Percentiles rank a stretch among this genome's conserved stretches.
These are phyloP conservation scores for Sugiyamaella pinicola DNA, from an alignment of 1,139 yeast genomes.

Conservation along the genomic window DNA sequence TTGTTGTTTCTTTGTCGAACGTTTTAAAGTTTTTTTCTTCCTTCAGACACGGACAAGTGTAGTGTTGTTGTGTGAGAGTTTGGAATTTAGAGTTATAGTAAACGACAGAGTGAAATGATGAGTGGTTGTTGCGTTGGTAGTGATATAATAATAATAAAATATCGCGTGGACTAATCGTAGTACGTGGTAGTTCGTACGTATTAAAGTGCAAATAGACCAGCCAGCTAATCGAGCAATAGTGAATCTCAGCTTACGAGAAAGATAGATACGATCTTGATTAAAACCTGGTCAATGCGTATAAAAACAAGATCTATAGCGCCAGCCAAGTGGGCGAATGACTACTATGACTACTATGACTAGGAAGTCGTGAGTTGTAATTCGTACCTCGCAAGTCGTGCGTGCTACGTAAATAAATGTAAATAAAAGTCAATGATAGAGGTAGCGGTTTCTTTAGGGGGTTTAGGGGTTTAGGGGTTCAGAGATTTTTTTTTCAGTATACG, in stretches of 20 bases:
- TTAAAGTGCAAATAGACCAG: too few species aligned
- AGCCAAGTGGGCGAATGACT: too few species aligned
- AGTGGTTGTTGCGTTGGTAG: not conserved
- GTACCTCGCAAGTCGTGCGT: too few species aligned
- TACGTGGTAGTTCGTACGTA: too few species aligned
- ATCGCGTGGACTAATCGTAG: too few species aligned
- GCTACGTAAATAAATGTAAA: too few species aligned
- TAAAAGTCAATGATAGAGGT: too few species aligned
- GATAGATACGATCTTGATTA: not conserved
- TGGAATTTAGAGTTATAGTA: not conserved
- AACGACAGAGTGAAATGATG: not conserved
- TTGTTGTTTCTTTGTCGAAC: not conserved
- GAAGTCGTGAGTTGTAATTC: too few species aligned
- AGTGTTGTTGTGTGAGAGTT: not conserved
- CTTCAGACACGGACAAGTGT: not conserved
- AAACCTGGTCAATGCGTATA: constrained; percentile 6
- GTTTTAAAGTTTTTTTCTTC: not conserved
- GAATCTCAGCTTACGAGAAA: too few species aligned
- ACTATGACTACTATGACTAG: too few species aligned
- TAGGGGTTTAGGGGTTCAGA: constrained; percentile 5
- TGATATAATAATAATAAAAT: too few species aligned
- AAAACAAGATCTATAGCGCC: not conserved
- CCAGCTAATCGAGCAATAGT: too few species aligned
- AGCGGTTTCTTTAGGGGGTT: not conserved
- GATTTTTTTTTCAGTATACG: not conserved